Percentiles rank a stretch among this genome's conserved stretches.
These are phyloP conservation scores for Gliomastix tumulicola DNA, from an alignment of 2,329 filamentous ascomycete species.

Conservation along the genomic window DNA sequence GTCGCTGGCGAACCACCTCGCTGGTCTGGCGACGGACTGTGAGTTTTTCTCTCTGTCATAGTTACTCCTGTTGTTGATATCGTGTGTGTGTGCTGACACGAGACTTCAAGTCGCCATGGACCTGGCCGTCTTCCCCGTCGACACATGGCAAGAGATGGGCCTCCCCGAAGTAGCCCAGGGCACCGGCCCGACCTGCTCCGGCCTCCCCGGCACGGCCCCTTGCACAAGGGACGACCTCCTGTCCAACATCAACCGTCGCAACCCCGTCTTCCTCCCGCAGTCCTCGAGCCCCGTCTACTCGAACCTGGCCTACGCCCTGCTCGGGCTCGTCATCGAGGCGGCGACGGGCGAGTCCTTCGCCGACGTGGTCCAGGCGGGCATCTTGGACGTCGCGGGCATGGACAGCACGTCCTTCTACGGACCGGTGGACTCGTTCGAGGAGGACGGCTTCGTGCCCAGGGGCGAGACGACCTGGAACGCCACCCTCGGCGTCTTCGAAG, in stretches of 20 bases:
- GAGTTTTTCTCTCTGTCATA: slow-evolving; percentile 6
- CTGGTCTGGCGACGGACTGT: slow-evolving; percentile 31
- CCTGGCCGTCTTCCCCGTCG: slow-evolving; percentile 15
- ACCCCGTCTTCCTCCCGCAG: slow-evolving; percentile 33
- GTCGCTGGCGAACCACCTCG: slow-evolving; percentile 35
- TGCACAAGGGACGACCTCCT: slow-evolving; percentile 21
- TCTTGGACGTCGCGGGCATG: slow-evolving; percentile 35
- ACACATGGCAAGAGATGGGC: slow-evolving; percentile 19
- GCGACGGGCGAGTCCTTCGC: slow-evolving; percentile 30
- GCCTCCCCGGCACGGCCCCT: slow-evolving; percentile 20
- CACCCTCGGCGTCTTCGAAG: slow-evolving; percentile 21
- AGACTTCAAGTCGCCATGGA: slow-evolving; percentile 20
- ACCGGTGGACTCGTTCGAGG: slow-evolving; percentile 15
- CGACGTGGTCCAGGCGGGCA: slow-evolving; percentile 26
- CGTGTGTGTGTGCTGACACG: not conserved
- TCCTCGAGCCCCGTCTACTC: slow-evolving; percentile 40
- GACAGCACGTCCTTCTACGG: slow-evolving; percentile 26
- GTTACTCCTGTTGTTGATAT: not conserved
- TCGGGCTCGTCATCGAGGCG: slow-evolving; percentile 36
- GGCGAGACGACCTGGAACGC: slow-evolving; percentile 23
- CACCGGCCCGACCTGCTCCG: slow-evolving; percentile 21
- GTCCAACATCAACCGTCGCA: slow-evolving; percentile 14
- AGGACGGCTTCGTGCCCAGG: slow-evolving; percentile 25
- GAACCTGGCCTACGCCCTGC: slow-evolving; percentile 35
- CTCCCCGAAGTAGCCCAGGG: slow-evolving; percentile 19